Evolutionary conservation across 1,139 yeast genomes (phyloP), one percentile per base, ranked within the genome.

Genomic region (Kurtzmaniella quercitrusa): DNA sequence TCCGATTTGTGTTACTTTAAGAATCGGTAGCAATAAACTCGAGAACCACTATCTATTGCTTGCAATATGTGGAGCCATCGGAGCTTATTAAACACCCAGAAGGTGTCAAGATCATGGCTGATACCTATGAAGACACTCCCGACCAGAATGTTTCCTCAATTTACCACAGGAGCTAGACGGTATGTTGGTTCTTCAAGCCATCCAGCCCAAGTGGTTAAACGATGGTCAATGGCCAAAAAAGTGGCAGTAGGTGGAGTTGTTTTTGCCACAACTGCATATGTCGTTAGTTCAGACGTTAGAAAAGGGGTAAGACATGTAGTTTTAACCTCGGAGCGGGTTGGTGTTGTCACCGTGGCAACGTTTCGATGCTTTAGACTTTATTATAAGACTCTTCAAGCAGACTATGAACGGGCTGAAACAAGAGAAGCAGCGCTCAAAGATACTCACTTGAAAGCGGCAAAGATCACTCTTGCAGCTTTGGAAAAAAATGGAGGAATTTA

Each of bases 401-500:
- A 72, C 8, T 83, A 69, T 52, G 66, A 57, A 2, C 53, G 69
- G 6, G 71, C 68, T 1, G 76, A 74, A n/a, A 83, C 75, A 7
- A 73, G 84, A 39, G 56, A 63, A 2, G 52, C 58, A 8, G 93
- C 84, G 0, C 62, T 91, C 40, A 65, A 76, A 6, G 65, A 71
- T 38, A 67, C 75, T 43, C 98, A 93, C 60, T 61, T 71, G 47
- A 69, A 70, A 44, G 93, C 96, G 39, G 98, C 98, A 0, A 61
- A 71, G 15, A 82, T 89, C 40, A 88, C 98, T 0, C 71, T 88
- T 47, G 66, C 68, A 43, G 97, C 97, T 0, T 67, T 93, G 33
- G 93, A 88, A 54, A 73, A 71, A 30, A 93, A 93, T 56, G 97
- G 96, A 14, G 98, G 98, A 2, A 77, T 93, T 6, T 93, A 84